Percentiles rank a stretch among this genome's conserved stretches.
phyloP scores from a whole-genome alignment of 345 rosid genomes.

The Euphorbia peplus region DNA sequence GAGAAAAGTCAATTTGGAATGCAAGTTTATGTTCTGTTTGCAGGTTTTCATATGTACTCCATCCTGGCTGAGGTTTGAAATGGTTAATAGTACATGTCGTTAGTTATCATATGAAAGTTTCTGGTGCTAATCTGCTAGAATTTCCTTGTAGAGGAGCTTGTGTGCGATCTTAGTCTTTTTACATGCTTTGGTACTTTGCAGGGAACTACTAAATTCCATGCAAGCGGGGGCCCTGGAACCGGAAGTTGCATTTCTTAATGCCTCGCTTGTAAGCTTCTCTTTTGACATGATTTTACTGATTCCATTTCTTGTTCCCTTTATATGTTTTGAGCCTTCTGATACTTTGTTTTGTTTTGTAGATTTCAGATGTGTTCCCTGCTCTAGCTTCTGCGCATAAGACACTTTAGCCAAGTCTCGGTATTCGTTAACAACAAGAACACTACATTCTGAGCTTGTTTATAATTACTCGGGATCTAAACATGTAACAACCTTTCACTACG shows the following conservation, averaged over 20 bases:
- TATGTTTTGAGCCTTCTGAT: neutral
- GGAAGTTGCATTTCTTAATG: constrained; percentile 78
- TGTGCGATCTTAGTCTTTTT: neutral
- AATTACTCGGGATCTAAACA: constrained; percentile 90
- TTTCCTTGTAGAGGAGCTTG: neutral
- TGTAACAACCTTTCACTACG: constrained; percentile 39
- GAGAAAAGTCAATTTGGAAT: neutral
- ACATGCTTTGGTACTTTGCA: constrained; percentile 23
- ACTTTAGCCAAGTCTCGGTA: constrained; percentile 65
- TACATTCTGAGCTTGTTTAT: constrained; percentile 90
- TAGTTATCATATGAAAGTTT: neutral
- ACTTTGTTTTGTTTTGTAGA: constrained; percentile 31
- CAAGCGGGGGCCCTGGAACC: constrained; percentile 80
- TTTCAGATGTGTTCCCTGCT: constrained; percentile 79
- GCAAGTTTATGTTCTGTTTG: neutral
- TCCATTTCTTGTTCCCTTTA: neutral
- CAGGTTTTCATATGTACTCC: too few relatives aligned
- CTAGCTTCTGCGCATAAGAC: constrained; percentile 88
- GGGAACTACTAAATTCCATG: constrained; percentile 67
- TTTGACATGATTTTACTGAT: neutral
- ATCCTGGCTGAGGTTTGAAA: too few relatives aligned
- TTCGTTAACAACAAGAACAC: constrained; percentile 55
- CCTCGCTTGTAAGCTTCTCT: constrained; percentile 61
- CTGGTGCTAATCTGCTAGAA: constrained; percentile 2
- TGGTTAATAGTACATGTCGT: too few relatives aligned